Evolutionary conservation across 106 monocot species (phyloP).

Genomic region (Acorus gramineus): DNA sequence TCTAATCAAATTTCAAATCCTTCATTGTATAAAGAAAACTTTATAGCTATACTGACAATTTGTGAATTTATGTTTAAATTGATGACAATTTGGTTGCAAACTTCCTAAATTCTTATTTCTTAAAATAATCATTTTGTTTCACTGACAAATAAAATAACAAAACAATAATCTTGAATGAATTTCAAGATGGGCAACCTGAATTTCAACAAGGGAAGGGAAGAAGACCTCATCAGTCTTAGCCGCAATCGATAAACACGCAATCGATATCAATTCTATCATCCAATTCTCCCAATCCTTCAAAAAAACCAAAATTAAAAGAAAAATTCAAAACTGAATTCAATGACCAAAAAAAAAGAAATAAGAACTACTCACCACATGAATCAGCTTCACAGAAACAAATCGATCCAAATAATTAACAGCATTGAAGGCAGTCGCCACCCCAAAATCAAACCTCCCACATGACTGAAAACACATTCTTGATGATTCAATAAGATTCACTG

Average conservation of each 20-base stretch:
- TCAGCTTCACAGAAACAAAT: slow-evolving; percentile 41
- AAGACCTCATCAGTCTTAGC: slow-evolving; percentile 58
- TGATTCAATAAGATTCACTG: background rate
- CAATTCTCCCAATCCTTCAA: slow-evolving; percentile 58
- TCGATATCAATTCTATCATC: slow-evolving; percentile 67
- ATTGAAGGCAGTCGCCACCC: slow-evolving; percentile 28
- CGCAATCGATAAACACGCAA: slow-evolving; percentile 65
- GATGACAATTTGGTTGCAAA: too few relatives aligned
- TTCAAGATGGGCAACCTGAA: slow-evolving; percentile 20
- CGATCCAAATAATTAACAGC: slow-evolving; percentile 66
- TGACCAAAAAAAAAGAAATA: background rate
- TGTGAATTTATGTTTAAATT: too few relatives aligned
- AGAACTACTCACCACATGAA: slow-evolving; percentile 15
- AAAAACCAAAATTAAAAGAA: background rate
- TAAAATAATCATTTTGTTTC: too few relatives aligned
- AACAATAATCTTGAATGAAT: background rate
- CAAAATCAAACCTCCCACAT: slow-evolving; percentile 20
- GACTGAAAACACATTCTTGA: slow-evolving; percentile 17
- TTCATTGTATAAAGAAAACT: too few relatives aligned
- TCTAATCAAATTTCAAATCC: too few relatives aligned
- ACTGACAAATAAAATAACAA: too few relatives aligned
- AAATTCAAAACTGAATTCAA: background rate
- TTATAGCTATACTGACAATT: too few relatives aligned
- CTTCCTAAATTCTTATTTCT: too few relatives aligned
- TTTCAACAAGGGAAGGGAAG: slow-evolving; percentile 40